These are phyloP conservation scores for Asterionellopsis glacialis DNA, from an alignment of 108 stramenopile species.

Conservation along the genomic window DNA sequence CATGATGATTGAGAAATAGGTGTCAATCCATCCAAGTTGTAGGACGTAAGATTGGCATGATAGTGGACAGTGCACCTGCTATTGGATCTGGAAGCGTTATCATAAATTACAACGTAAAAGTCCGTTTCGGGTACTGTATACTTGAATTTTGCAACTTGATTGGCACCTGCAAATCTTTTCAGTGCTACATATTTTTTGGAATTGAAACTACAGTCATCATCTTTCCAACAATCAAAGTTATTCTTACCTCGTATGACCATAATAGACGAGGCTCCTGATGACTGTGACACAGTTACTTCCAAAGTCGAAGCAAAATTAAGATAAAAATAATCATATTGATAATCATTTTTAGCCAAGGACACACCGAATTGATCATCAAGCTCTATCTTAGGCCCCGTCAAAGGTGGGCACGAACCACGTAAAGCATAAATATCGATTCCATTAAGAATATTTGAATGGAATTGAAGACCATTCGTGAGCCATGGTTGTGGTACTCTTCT, in stretches of 20 bases:
- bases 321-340: constrained; percentile 21
- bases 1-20: not conserved
- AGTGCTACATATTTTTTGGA: not conserved
- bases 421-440: constrained; percentile 7
- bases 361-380: not conserved
- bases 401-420: constrained; percentile 5
- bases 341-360: constrained; percentile 1
- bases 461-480: not conserved
- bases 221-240: not conserved
- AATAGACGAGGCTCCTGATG: constrained; percentile 1
- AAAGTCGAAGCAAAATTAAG: constrained; percentile 11
- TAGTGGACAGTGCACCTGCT: not conserved
- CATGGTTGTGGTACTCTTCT: constrained; percentile 1
- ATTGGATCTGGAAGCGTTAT: not conserved
- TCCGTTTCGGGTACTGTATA: not conserved
- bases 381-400: constrained; percentile 7
- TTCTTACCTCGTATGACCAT: constrained; percentile 5
- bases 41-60: constrained; percentile 1
- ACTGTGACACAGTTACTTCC: not conserved
- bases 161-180: constrained; percentile 1
- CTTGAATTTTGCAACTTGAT: not conserved
- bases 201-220: not conserved
- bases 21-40: constrained; percentile 6
- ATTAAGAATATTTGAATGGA: constrained; percentile 16
- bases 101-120: constrained; percentile 4